Evolutionary conservation across 139 green algal genomes (phyloP), one percentile per base, ranked within the genome.

Genomic region (Micractinium conductrix): DNA sequence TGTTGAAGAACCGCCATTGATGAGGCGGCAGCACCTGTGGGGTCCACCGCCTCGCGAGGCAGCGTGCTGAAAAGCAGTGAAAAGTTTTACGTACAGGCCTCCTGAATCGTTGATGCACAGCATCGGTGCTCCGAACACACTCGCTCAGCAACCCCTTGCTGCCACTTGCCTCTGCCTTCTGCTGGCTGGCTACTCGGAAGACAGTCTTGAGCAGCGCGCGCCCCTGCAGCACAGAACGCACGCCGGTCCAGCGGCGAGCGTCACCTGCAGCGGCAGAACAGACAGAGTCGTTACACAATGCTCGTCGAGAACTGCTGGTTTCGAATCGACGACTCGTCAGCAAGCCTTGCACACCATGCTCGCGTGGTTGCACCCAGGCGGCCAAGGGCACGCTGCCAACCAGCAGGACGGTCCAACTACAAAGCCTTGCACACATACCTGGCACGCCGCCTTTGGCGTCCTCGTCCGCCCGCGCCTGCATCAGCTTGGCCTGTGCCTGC

Each of bases 391-490:
- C 53, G 2, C 2, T 62, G 53, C 48, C 26, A 9, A 62, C 19
- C 53, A 62, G 19, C 19, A 19, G 24, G 53, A 4, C 19, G 26
- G 19, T 16, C 60, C 60, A 68, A 30, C 60, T 9, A 2, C 24
- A 37, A 24, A 68, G 60, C 60, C 33, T 65, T 21, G 21, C 42
- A 45, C 40, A 48, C 44, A 12, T 24, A 82, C 76, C 76, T 60
- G 76, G 55, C 55, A 82, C 91, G 21, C 86, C 88, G 22, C 92
- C 91, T 9, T 55, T 44, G 1, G 86, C 84, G 71, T 97, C 93
- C 87, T 98, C 95, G n/a, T 93, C 89, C 24, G 68, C 33, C 80
- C 92, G 92, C 26, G 91, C 91, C 44, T 87, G 74, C 89, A 95
- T 88, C 88, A 93, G 94, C 48, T 81, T 33, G 38, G 88, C 79